Evolutionary conservation across 1,284 basidiomycete genomes (phyloP).

Genomic region (Mycosarcoma maydis): DNA sequence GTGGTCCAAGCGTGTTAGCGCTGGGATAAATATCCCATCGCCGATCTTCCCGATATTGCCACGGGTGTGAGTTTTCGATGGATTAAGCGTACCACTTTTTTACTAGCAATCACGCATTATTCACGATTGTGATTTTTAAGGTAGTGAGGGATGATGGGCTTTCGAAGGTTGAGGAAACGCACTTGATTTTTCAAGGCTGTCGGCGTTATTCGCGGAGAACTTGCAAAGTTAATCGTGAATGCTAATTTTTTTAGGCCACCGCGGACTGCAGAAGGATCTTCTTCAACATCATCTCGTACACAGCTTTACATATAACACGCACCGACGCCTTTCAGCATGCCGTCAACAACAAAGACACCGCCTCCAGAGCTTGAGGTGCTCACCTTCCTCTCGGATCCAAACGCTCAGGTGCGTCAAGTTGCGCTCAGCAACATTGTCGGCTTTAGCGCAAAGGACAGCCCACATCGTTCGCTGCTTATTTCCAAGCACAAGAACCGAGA

Average conservation of each 20-base stretch:
- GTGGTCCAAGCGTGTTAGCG: slow-evolving; percentile 25
- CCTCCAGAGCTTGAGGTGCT: slow-evolving; percentile 73
- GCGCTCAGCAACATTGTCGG: slow-evolving; percentile 82
- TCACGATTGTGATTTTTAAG: too few species aligned
- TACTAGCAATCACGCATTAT: too few species aligned
- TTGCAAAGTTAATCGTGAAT: too few species aligned
- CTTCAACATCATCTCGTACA: not conserved
- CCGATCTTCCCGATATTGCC: slow-evolving; percentile 10
- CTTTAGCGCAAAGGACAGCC: slow-evolving; percentile 55
- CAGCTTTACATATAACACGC: not conserved
- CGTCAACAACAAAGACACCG: slow-evolving; percentile 18
- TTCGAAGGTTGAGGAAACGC: too few species aligned
- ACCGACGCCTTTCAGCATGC: slow-evolving; percentile 11
- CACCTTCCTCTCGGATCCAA: slow-evolving; percentile 84
- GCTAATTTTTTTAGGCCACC: too few species aligned
- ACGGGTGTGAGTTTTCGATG: not conserved
- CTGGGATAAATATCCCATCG: not conserved
- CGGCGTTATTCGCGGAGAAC: slow-evolving; percentile 16
- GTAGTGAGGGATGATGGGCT: not conserved
- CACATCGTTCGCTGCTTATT: slow-evolving; percentile 55
- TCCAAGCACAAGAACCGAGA: slow-evolving; percentile 54
- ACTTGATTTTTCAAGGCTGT: not conserved
- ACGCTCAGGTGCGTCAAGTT: slow-evolving; percentile 85
- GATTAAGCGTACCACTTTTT: not conserved
- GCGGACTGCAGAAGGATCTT: too few species aligned